A percentile compares a stretch with the other conserved stretches of the same genome.
These are phyloP conservation scores for Apium graveolens DNA, from an alignment of 129 eudicot genomes.

Conservation along the genomic window DNA sequence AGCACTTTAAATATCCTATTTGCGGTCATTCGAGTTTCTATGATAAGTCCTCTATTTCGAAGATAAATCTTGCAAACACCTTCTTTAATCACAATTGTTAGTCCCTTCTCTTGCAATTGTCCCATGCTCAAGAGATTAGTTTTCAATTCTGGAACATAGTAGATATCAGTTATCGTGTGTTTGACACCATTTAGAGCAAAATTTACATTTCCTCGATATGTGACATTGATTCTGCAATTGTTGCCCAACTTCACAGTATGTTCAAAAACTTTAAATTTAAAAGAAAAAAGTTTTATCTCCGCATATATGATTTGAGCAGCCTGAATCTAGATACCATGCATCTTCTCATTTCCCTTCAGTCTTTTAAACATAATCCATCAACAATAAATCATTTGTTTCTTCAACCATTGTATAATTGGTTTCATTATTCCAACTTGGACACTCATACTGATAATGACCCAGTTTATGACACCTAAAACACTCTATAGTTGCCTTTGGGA, in stretches of 20 bases:
- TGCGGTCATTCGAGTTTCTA: too few relatives aligned
- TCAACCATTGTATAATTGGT: neutral
- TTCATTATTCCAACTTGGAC: neutral
- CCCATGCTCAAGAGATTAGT: slow-evolving; percentile 8
- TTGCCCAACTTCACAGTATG: neutral
- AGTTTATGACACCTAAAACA: neutral
- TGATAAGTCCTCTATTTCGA: too few relatives aligned
- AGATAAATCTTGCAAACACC: too few relatives aligned
- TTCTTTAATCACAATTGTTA: too few relatives aligned
- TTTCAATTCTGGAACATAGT: too few relatives aligned
- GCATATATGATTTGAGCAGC: neutral
- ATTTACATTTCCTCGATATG: neutral
- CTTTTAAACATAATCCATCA: neutral
- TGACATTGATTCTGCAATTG: neutral
- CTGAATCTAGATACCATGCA: neutral
- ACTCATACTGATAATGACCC: neutral
- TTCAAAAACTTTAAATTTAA: neutral
- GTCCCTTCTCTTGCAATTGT: too few relatives aligned
- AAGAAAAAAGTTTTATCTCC: neutral
- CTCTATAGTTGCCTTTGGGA: neutral
- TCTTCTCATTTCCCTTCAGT: neutral
- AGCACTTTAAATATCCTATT: too few relatives aligned
- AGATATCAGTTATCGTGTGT: neutral
- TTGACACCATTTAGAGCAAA: neutral
- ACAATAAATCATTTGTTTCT: neutral